Base-by-base conservation (phyloP, 345 rosid genomes). In the Salix brachista region DNA sequence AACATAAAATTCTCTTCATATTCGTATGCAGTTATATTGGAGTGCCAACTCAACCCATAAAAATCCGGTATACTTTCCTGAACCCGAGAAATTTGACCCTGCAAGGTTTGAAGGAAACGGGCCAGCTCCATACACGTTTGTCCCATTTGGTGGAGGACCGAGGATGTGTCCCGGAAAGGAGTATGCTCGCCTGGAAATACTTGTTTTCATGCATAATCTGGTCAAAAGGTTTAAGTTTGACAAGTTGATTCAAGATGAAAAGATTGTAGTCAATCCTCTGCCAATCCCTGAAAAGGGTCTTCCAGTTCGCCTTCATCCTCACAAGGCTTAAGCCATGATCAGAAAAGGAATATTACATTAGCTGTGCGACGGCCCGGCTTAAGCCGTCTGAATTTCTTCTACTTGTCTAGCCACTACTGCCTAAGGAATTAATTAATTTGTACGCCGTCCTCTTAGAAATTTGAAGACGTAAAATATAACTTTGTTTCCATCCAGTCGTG, bases 251-350 rank as follows among this genome's bases (percentile, higher is more conserved):
- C 83, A 77, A 0, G 68, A 82, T 13, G 83, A 84, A 75, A 84
- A 82, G 52, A 82, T 84, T 46, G 61, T 82, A 34, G 79, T 79
- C 16, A 61, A 82, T 69, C 87, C 87, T 19, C 32, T 84, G 70
- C 85, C 83, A 17, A 75, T 82, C 28, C 85, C 82, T 21, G 81
- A 83, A 5, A 79, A 84, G 42, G 85, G 87, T 4, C 87, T 84
- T 48, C 87, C 87, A 0, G 54, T 84, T 54, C 81, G 81, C 54
- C 85, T 84, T 65, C 67, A 26, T 60, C 81, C 83, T 68, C 85
- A 84, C 75, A 80, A 61, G 32, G 70, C 73, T 75, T 74, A 23
- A 41, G 44, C 44, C 3, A 2, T 41, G 44, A 36, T 36, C 37
- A 5, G 37, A 36, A 36, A 2, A 30, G 32, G 32, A 30, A 30